A percentile compares a stretch with the other conserved stretches of the same genome.
These are phyloP conservation scores for Exophiala bonariae DNA, from an alignment of 2,329 filamentous ascomycete genomes.

Conservation along the genomic window DNA sequence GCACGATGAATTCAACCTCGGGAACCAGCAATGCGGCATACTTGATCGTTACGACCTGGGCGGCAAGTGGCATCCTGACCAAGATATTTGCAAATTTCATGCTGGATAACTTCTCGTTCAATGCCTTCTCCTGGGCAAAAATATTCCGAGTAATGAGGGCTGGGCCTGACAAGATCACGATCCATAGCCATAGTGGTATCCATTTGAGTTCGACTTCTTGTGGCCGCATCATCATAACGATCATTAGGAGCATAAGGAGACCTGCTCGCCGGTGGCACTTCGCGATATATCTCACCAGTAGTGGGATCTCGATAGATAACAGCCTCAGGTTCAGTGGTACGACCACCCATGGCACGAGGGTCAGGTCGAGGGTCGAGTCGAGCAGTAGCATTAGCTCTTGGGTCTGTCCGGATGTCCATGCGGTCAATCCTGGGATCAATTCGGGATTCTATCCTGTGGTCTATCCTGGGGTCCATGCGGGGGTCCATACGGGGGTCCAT, in stretches of 20 bases:
- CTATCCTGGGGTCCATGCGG: slow-evolving; percentile 5
- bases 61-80: slow-evolving; percentile 77
- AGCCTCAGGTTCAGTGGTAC: slow-evolving; percentile 14
- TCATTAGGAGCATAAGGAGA: slow-evolving; percentile 24
- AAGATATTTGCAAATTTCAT: slow-evolving; percentile 80
- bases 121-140: slow-evolving; percentile 79
- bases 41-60: slow-evolving; percentile 70
- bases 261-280: slow-evolving; percentile 16
- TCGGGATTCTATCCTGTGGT: slow-evolving; percentile 4
- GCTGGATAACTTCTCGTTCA: slow-evolving; percentile 79
- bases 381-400: slow-evolving; percentile 19
- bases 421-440: slow-evolving; percentile 7
- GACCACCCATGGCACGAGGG: slow-evolving; percentile 14
- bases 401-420: slow-evolving; percentile 12
- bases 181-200: slow-evolving; percentile 16
- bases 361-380: slow-evolving; percentile 20
- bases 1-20: slow-evolving; percentile 16
- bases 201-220: slow-evolving; percentile 35
- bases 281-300: slow-evolving; percentile 21
- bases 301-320: slow-evolving; percentile 14
- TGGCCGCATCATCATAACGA: slow-evolving; percentile 37
- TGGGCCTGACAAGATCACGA: slow-evolving; percentile 15
- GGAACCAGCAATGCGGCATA: slow-evolving; percentile 42
- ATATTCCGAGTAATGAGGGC: slow-evolving; percentile 64
- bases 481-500: slow-evolving; percentile 11